Percentiles rank a stretch among this genome's conserved stretches.
phyloP scores from a whole-genome alignment of 768 basidiomycete genomes.

The Lactarius trivialis region DNA sequence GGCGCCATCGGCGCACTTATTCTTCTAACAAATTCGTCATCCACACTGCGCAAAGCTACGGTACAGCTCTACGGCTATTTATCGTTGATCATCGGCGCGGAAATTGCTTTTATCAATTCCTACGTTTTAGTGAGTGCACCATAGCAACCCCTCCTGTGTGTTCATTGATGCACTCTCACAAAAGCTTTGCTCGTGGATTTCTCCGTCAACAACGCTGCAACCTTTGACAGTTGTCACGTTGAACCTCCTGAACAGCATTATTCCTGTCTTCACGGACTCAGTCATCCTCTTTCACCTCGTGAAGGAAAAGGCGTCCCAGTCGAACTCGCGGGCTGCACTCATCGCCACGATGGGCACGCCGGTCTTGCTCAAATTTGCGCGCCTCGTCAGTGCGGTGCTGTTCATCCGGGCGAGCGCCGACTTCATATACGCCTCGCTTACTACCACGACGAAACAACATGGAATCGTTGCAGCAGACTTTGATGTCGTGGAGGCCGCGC shows the following conservation, averaged over 20 bases:
- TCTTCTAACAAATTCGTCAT: constrained; percentile 4
- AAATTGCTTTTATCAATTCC: constrained; percentile 11
- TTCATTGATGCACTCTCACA: neutral
- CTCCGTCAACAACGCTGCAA: constrained; percentile 8
- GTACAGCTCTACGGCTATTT: constrained; percentile 5
- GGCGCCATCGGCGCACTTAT: neutral
- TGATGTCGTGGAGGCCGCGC: neutral
- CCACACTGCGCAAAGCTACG: constrained; percentile 9
- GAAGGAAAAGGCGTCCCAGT: constrained; percentile 2
- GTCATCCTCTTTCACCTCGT: constrained; percentile 14
- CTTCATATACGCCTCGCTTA: constrained; percentile 8
- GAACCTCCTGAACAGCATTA: constrained; percentile 13
- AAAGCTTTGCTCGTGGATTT: constrained; percentile 13
- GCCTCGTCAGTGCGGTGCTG: neutral
- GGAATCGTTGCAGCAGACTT: neutral
- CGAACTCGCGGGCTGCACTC: neutral
- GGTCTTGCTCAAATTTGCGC: constrained; percentile 6
- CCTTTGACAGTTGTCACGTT: constrained; percentile 11
- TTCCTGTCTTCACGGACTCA: constrained; percentile 13
- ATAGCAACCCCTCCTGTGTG: neutral
- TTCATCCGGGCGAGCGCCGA: constrained; percentile 3
- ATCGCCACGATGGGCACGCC: constrained; percentile 5
- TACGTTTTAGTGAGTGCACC: constrained; percentile 2
- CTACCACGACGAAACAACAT: neutral
- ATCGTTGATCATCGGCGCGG: neutral